phyloP scores from a whole-genome alignment of 2,329 filamentous ascomycete genomes.

The Botryotinia globosa region DNA sequence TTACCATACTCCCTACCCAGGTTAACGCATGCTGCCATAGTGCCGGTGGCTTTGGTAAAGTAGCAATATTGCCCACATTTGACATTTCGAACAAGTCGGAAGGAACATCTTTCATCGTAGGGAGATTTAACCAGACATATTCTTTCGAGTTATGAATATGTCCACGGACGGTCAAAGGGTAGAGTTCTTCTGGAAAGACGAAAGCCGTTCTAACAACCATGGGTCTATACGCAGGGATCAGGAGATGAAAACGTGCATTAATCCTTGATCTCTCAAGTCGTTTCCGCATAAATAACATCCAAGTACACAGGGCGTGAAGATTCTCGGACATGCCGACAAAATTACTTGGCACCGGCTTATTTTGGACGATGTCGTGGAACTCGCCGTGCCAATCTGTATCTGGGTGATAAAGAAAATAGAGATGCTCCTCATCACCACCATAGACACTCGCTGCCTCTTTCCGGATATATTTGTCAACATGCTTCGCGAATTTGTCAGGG shows the following conservation, averaged over 20 bases:
- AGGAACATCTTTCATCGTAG: constrained; percentile 24
- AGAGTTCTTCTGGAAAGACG: constrained; percentile 40
- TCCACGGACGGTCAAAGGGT: constrained; percentile 42
- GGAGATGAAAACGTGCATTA: constrained; percentile 39
- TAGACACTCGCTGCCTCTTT: constrained; percentile 21
- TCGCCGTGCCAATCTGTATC: constrained; percentile 45
- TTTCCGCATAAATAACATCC: constrained; percentile 36
- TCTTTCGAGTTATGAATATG: constrained; percentile 42
- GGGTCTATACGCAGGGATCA: constrained; percentile 43
- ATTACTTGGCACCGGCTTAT: constrained; percentile 38
- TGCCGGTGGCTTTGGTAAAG: constrained; percentile 17
- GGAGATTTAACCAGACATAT: constrained; percentile 43
- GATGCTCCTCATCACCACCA: constrained; percentile 35
- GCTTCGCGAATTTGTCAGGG: constrained; percentile 23
- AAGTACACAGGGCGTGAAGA: constrained; percentile 43
- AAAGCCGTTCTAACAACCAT: constrained; percentile 42
- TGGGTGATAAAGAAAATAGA: constrained; percentile 45
- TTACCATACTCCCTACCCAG: constrained; percentile 18
- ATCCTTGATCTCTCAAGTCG: constrained; percentile 30
- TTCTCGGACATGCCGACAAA: constrained; percentile 45
- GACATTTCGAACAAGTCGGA: constrained; percentile 19
- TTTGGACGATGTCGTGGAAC: constrained; percentile 42
- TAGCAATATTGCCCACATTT: constrained; percentile 19
- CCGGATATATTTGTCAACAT: constrained; percentile 24
- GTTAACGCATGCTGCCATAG: constrained; percentile 16